Conservation (phyloP, 208 protist genomes). For the Strigomonas culicis region DNA sequence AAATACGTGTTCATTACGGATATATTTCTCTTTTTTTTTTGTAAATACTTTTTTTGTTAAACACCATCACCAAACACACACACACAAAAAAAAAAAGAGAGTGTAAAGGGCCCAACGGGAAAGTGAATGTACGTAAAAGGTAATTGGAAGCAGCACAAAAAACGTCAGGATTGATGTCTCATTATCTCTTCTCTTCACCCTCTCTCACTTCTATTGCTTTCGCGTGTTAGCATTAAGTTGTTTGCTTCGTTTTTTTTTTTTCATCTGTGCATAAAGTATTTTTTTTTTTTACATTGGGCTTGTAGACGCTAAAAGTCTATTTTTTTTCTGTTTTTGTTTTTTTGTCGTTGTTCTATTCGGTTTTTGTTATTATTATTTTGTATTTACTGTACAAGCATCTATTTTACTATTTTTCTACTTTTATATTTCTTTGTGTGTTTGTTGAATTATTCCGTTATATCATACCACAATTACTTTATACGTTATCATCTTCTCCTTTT, state of each 20-base stretch:
- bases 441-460: neutral
- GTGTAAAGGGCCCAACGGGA: too few species aligned
- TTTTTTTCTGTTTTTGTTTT: slow-evolving; percentile 5
- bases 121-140: too few species aligned
- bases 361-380: neutral
- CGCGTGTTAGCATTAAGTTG: neutral
- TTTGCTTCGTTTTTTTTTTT: slow-evolving; percentile 6
- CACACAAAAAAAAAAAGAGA: too few species aligned
- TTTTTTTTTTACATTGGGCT: neutral
- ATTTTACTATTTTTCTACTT: neutral
- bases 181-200: neutral
- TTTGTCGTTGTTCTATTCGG: neutral
- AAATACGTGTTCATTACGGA: too few species aligned
- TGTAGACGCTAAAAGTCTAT: too few species aligned
- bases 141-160: too few species aligned
- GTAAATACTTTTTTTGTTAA: too few species aligned
- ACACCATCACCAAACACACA: too few species aligned
- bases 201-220: neutral
- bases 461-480: neutral
- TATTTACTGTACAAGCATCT: too few species aligned
- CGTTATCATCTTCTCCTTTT: too few species aligned
- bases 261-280: neutral
- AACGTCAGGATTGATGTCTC: too few species aligned
- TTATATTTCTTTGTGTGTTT: slow-evolving; percentile 3
- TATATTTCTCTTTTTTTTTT: too few species aligned